phyloP scores from a whole-genome alignment of 345 rosid species.

The Gossypium herbaceum region DNA sequence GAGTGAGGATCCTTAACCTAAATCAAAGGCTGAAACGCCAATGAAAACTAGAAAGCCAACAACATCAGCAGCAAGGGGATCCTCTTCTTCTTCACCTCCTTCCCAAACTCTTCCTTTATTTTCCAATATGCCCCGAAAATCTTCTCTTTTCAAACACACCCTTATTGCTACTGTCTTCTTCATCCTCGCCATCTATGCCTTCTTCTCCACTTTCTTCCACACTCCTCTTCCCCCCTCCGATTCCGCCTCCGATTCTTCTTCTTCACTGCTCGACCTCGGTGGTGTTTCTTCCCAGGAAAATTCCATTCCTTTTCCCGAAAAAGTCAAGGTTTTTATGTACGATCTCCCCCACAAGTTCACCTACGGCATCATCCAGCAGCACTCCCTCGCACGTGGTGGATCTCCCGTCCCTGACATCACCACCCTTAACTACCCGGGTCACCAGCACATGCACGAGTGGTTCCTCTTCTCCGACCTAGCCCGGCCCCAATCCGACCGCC shows the following conservation, averaged over 20 bases:
- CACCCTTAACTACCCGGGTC: constrained; percentile 75
- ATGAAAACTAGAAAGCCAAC: constrained; percentile 20
- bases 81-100: constrained; percentile 7
- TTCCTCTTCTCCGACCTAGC: constrained; percentile 65
- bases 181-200: constrained; percentile 55
- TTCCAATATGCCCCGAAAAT: constrained; percentile 67
- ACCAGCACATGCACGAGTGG: constrained; percentile 99
- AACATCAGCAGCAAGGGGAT: constrained; percentile 6
- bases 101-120: constrained; percentile 10
- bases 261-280: constrained; percentile 26
- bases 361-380: constrained; percentile 71
- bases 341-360: constrained; percentile 78
- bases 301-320: neutral
- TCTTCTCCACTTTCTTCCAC: constrained; percentile 57
- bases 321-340: constrained; percentile 67
- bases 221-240: constrained; percentile 35
- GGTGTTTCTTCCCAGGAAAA: neutral
- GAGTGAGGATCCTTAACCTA: neutral
- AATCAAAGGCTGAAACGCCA: neutral
- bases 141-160: constrained; percentile 61
- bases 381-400: constrained; percentile 70
- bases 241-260: constrained; percentile 10
- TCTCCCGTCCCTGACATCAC: constrained; percentile 39
- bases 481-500: constrained; percentile 51
- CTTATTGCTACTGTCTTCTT: constrained; percentile 40